Evolutionary conservation across 768 basidiomycete species (phyloP).

Genomic region (Xerocomellus dryophilus): DNA sequence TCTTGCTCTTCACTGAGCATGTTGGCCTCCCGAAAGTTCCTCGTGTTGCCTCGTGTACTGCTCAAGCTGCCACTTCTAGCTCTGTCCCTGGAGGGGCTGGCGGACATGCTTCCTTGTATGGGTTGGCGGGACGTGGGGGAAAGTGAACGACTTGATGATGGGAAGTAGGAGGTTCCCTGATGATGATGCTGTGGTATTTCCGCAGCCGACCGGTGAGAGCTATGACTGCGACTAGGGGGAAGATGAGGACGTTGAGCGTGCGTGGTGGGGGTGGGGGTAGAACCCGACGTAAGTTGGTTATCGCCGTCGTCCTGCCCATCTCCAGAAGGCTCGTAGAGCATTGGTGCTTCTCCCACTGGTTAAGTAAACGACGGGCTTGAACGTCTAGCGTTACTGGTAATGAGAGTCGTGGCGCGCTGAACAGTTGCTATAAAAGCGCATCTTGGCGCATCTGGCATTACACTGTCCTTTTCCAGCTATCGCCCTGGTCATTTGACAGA

Average conservation of each 20-base stretch:
- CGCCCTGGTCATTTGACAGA: not conserved
- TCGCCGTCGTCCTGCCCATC: constrained; percentile 31
- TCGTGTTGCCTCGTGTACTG: constrained; percentile 50
- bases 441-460: not conserved
- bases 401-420: not conserved
- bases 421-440: constrained; percentile 1
- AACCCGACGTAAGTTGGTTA: constrained; percentile 32
- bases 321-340: constrained; percentile 21
- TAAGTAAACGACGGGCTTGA: not conserved
- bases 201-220: constrained; percentile 55
- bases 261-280: constrained; percentile 44
- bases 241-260: constrained; percentile 30
- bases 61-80: constrained; percentile 61
- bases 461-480: not conserved
- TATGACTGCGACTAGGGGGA: constrained; percentile 47
- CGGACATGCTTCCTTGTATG: constrained; percentile 49
- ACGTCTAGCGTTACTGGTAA: not conserved
- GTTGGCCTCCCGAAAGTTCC: constrained; percentile 43
- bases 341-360: not conserved
- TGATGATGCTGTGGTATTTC: constrained; percentile 61
- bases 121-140: constrained; percentile 49
- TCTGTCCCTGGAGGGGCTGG: constrained; percentile 46
- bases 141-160: constrained; percentile 36
- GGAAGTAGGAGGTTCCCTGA: constrained; percentile 67
- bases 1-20: constrained; percentile 54